Conservation (phyloP, 768 basidiomycete species). For the Collybia mongolica region DNA sequence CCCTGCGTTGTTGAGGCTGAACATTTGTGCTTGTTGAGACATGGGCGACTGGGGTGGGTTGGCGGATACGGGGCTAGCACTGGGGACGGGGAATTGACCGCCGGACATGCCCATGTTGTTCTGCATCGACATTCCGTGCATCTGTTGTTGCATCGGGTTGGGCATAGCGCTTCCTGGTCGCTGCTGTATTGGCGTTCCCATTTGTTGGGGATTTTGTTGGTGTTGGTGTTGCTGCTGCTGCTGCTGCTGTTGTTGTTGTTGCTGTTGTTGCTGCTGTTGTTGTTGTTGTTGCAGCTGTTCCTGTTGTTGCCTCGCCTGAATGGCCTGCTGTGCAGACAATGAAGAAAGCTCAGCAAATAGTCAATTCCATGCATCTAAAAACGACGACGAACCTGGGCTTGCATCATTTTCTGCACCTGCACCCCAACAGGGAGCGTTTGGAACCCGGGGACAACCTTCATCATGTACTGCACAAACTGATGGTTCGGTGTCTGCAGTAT, state of each 20-base stretch:
- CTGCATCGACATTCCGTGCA: constrained; percentile 16
- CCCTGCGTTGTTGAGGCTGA: constrained; percentile 18
- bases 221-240: constrained; percentile 20
- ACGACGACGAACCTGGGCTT: constrained; percentile 44
- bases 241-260: constrained; percentile 13
- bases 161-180: constrained; percentile 5
- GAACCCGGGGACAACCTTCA: constrained; percentile 52
- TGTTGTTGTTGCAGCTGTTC: constrained; percentile 23
- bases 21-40: constrained; percentile 15
- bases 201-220: constrained; percentile 19
- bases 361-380: neutral
- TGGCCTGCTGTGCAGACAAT: neutral
- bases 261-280: constrained; percentile 23
- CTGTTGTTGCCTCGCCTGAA: constrained; percentile 17
- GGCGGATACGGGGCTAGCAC: constrained; percentile 21
- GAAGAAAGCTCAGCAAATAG: neutral
- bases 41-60: constrained; percentile 15
- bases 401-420: constrained; percentile 61
- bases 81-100: neutral
- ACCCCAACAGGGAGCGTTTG: constrained; percentile 44
- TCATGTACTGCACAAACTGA: constrained; percentile 58
- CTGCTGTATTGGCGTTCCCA: constrained; percentile 15
- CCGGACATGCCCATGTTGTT: constrained; percentile 7
- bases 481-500: constrained; percentile 57
- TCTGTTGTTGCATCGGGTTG: constrained; percentile 18